Percentiles rank a stretch among this genome's conserved stretches.
Conservation (phyloP, 2,329 filamentous ascomycete genomes). For the Knufia petricola region DNA sequence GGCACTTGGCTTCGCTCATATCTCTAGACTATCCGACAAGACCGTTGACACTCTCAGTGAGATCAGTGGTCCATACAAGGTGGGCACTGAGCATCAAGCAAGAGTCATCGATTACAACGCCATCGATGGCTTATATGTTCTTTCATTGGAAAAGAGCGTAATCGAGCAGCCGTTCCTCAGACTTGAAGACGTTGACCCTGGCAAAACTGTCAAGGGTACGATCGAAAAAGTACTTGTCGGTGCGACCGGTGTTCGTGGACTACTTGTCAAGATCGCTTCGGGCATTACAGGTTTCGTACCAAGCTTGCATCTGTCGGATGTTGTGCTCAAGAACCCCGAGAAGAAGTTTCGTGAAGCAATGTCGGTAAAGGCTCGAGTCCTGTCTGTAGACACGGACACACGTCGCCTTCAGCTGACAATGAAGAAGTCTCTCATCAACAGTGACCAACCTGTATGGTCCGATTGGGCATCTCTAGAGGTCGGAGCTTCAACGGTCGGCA, state of each 20-base stretch:
- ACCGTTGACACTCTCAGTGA: slow-evolving; percentile 77
- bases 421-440: slow-evolving; percentile 91
- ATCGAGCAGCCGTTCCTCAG: slow-evolving; percentile 82
- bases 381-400: slow-evolving; percentile 67
- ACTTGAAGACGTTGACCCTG: slow-evolving; percentile 80
- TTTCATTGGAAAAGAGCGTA: slow-evolving; percentile 74
- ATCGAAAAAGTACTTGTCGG: slow-evolving; percentile 78
- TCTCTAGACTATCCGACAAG: slow-evolving; percentile 81
- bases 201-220: slow-evolving; percentile 68
- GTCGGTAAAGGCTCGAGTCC: slow-evolving; percentile 72
- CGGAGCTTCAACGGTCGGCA: slow-evolving; percentile 73
- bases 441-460: slow-evolving; percentile 68
- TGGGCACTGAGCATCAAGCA: slow-evolving; percentile 68
- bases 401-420: slow-evolving; percentile 76
- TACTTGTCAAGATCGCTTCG: slow-evolving; percentile 76
- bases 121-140: slow-evolving; percentile 72
- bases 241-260: slow-evolving; percentile 64
- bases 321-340: slow-evolving; percentile 80
- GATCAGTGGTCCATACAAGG: slow-evolving; percentile 64
- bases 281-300: slow-evolving; percentile 83
- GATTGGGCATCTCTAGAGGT: slow-evolving; percentile 63
- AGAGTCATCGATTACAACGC: slow-evolving; percentile 80
- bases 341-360: slow-evolving; percentile 89
- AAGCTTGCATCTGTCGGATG: slow-evolving; percentile 79
- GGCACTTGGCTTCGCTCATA: slow-evolving; percentile 80